phyloP scores from a whole-genome alignment of 2,329 filamentous ascomycete species.

The Xylaria sp. region DNA sequence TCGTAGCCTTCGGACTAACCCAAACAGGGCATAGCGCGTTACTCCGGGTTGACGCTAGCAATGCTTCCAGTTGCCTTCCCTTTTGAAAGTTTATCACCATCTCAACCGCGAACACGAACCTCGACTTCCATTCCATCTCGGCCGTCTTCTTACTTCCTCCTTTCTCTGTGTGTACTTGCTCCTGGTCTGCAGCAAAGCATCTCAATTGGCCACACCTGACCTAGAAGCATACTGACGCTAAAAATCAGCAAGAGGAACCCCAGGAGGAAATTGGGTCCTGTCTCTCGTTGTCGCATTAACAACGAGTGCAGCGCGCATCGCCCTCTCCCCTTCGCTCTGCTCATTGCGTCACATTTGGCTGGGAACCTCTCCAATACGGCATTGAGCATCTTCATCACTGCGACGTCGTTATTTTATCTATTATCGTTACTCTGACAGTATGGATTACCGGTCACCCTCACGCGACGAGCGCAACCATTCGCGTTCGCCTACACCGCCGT shows the following conservation, averaged over 20 bases:
- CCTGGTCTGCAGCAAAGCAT: neutral
- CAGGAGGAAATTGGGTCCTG: too few species aligned
- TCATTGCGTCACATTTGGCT: neutral
- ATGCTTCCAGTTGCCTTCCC: neutral
- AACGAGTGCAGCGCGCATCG: neutral
- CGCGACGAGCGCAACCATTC: constrained; percentile 27
- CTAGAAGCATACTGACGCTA: neutral
- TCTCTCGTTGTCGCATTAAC: neutral
- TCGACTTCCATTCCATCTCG: neutral
- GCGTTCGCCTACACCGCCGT: constrained; percentile 35
- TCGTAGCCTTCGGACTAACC: neutral
- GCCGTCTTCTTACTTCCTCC: neutral
- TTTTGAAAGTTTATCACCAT: neutral
- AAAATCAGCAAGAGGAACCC: neutral
- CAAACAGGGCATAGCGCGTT: neutral
- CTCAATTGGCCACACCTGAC: neutral
- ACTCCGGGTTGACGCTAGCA: neutral
- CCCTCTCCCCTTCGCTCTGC: neutral
- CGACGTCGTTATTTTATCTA: neutral
- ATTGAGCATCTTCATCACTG: neutral
- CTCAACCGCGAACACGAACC: neutral
- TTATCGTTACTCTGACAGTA: constrained; percentile 3
- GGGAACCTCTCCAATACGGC: neutral
- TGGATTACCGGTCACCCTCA: constrained; percentile 32
- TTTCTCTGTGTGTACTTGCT: neutral